A percentile compares a stretch with the other conserved stretches of the same genome.
phyloP scores from a whole-genome alignment of 257 asterid species.

The Fraxinus quadrangulata region DNA sequence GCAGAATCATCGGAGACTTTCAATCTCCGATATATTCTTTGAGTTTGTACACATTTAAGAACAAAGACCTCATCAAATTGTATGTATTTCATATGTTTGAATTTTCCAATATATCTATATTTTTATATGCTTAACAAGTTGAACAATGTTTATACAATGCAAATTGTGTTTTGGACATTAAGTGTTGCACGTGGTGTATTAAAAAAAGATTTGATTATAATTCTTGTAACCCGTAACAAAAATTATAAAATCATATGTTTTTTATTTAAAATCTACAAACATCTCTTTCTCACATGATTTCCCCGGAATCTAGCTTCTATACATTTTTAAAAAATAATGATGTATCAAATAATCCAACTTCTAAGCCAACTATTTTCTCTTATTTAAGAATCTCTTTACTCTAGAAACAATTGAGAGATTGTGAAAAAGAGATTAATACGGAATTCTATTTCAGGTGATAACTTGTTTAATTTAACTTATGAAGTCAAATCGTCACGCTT shows the following conservation, averaged over 20 bases:
- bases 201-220: background rate
- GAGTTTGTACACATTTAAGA: conserved; percentile 42
- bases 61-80: conserved; percentile 19
- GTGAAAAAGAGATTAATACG: too few relatives aligned
- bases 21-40: conserved; percentile 66
- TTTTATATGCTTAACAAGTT: background rate
- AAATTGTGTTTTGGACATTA: background rate
- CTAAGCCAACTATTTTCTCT: background rate
- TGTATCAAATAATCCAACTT: background rate
- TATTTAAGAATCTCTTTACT: background rate
- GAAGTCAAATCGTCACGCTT: too few relatives aligned
- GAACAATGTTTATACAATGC: background rate
- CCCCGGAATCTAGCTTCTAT: conserved; percentile 48
- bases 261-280: background rate
- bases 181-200: background rate
- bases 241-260: background rate
- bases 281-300: conserved; percentile 41
- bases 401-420: too few relatives aligned
- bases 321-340: background rate
- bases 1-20: conserved; percentile 69
- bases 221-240: background rate
- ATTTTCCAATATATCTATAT: background rate
- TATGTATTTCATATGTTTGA: background rate
- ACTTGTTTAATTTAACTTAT: too few relatives aligned
- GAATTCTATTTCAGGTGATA: too few relatives aligned